Evolutionary conservation across 1,284 basidiomycete species (phyloP), one percentile per base, ranked within the genome.

Genomic region (Paramarasmius palmivorus): DNA sequence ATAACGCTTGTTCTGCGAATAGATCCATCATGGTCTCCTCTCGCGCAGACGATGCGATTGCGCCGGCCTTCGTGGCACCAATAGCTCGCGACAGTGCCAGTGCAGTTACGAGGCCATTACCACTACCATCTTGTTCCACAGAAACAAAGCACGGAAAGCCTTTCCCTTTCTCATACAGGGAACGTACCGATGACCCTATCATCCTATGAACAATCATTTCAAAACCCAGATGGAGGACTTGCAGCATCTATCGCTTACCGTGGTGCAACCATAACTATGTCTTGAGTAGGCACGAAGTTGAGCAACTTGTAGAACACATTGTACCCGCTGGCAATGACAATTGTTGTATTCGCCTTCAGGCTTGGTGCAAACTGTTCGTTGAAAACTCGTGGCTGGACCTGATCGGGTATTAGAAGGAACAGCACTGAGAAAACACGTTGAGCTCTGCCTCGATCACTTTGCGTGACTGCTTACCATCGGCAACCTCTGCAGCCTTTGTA

Each of bases 101-200:
- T 3, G 82, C 78, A 20, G 69, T 67, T 4, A 69, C 52, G 36
- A 79, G 68, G 0, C 75, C 83, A 49, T 72, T 72, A 12, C 79
- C 77, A 3, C 81, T 73, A 2, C 82, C 82, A 60, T 86, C 78
- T 64, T 85, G 81, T 61, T 86, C 83, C 23, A 81, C 82, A 6
- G 83, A 85, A 23, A 84, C 76, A 54, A 85, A 85, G 58, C 83
- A 86, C 40, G 83, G 83, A 65, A 83, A 86, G 8, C 84, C 83
- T 57, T 77, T 77, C 29, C 78, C 78, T 63, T 82, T 84, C 63
- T 77, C 73, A 57, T 80, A 85, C 26, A 86, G 66, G 37, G 81
- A 82, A 5, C 83, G 77, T 29, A 86, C 83, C 15, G 82, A 84
- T 26, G 81, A 83, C 7, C 83, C 82, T 54, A 84, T 84, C 82